These are phyloP conservation scores for Xylaria intraflava DNA, from an alignment of 495 filamentous ascomycete genomes.

Conservation along the genomic window DNA sequence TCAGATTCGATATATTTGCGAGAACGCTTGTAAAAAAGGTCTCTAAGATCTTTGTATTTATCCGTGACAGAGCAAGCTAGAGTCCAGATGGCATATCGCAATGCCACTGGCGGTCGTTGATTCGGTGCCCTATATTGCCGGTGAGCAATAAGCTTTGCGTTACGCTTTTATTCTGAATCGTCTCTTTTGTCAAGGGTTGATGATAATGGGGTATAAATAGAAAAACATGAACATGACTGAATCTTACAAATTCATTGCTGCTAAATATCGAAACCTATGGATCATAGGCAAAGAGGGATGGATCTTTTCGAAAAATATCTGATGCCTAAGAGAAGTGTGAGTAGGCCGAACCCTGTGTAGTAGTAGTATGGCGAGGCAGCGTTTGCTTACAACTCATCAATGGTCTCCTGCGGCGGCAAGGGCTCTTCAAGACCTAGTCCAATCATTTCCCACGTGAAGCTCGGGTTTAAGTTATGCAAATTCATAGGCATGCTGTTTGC, in stretches of 20 bases:
- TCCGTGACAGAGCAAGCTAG: constrained; percentile 76
- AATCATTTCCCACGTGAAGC: constrained; percentile 86
- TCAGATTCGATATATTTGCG: constrained; percentile 86
- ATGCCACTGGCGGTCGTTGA: constrained; percentile 77
- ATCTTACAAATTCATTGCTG: constrained; percentile 68
- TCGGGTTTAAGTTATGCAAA: constrained; percentile 40
- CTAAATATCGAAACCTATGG: constrained; percentile 77
- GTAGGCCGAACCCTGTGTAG: background rate
- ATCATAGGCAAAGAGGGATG: constrained; percentile 81
- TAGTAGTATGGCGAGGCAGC: constrained; percentile 18
- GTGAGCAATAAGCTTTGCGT: constrained; percentile 16
- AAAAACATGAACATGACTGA: background rate
- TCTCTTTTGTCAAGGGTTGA: background rate
- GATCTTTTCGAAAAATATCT: constrained; percentile 85
- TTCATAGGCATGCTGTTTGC: constrained; percentile 39
- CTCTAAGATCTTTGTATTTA: constrained; percentile 67
- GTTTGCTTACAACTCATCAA: constrained; percentile 70
- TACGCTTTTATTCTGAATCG: background rate
- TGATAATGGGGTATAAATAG: background rate
- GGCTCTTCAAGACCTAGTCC: constrained; percentile 88
- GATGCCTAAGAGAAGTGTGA: constrained; percentile 49
- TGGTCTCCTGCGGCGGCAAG: constrained; percentile 76
- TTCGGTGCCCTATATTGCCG: constrained; percentile 52
- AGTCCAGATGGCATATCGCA: constrained; percentile 93
- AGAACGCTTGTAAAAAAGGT: constrained; percentile 79